Base-by-base conservation (phyloP, 441 rosid genomes). In the Bruguiera hainesii region DNA sequence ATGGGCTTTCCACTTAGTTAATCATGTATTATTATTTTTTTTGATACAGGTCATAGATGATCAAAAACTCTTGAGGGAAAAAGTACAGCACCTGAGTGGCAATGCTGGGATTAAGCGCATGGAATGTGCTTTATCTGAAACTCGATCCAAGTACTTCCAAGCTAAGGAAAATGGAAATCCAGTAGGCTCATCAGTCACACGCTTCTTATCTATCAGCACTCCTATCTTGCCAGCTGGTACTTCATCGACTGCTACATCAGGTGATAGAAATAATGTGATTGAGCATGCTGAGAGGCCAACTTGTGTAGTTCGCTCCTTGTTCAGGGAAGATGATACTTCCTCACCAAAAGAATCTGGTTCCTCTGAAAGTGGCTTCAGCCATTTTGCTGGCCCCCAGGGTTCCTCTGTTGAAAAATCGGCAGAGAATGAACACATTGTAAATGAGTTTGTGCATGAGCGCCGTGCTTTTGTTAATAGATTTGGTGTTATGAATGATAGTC, bases 371-470 rank as follows among this genome's bases (percentile, higher is more conserved):
- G 70, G 55, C 72, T 21, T 16, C 1, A 48, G 25, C 16, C 15
- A 53, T 9, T 53, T 13, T 18, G 26, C 57, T 70, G 19, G n/a
- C 46, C 26, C n/a, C 25, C 26, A 3, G n/a, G 20, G 30, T 28
- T 59, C 64, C 35, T 69, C 69, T 61, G 75, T 66, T 70, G 68
- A 33, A 68, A 61, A 60, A 37, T 71, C 60, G 25, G 74, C 67
- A 18, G 91, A 85, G 87, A 89, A 91, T 74, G 96, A 91, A 82
- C 73, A 84, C 76, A 77, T 91, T 74, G 92, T 91, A 61, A 89
- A 89, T 79, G 89, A 82, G 69, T 76, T 88, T 39, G 61, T 91
- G 60, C 95, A 89, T 61, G 81, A 80, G 68, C 78, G 51, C 46
- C 74, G 56, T 63, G 76, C 70, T 35, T 77, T 83, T 74, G 65